phyloP scores from a whole-genome alignment of 305 asterid genomes.

The Fraxinus platypoda region DNA sequence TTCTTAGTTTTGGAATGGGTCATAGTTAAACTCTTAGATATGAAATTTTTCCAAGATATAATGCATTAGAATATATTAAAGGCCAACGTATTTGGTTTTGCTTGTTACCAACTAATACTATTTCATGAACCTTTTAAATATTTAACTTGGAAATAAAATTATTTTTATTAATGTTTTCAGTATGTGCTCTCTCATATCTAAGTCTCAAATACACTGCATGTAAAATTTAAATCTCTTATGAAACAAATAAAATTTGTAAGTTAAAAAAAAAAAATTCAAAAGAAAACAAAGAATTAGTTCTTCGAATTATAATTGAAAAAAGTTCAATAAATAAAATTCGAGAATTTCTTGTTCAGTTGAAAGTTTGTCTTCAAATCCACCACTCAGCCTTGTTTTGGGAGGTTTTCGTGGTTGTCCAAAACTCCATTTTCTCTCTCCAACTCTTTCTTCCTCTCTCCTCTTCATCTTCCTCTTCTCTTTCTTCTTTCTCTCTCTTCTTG shows the following conservation, averaged over 20 bases:
- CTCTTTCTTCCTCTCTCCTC: background rate
- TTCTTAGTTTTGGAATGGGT: too few species aligned
- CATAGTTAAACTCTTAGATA: too few species aligned
- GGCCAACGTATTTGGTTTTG: background rate
- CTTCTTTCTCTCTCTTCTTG: constrained; percentile 10
- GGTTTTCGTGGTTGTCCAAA: constrained; percentile 30
- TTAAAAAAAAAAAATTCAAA: background rate
- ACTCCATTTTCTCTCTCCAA: constrained; percentile 11
- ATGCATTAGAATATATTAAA: background rate
- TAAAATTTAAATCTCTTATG: background rate
- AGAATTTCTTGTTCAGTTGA: background rate
- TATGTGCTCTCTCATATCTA: background rate
- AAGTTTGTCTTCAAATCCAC: constrained; percentile 21
- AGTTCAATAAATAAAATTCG: background rate
- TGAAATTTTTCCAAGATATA: background rate
- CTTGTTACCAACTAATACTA: background rate
- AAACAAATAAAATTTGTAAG: background rate
- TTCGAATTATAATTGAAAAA: too few species aligned
- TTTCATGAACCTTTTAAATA: too few species aligned
- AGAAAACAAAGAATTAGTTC: too few species aligned
- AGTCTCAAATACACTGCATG: background rate
- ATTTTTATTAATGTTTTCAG: too few species aligned
- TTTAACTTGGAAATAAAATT: background rate
- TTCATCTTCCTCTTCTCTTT: background rate
- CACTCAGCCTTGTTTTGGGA: constrained; percentile 29